These are phyloP conservation scores for Fusarium irregulare DNA, from an alignment of 2,329 filamentous ascomycete species.

Conservation along the genomic window DNA sequence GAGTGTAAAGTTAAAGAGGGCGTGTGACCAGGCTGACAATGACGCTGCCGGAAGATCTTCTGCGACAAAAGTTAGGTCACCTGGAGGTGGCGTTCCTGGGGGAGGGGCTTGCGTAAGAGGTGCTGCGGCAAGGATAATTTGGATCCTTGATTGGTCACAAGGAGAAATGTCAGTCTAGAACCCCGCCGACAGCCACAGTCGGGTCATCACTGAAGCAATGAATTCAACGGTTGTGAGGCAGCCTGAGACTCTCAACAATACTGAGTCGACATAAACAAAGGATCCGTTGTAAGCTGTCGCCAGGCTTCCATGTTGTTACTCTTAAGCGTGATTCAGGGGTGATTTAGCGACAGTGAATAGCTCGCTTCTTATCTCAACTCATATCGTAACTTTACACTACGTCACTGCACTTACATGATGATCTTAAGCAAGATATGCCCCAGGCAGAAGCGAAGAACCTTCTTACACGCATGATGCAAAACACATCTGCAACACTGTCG, in stretches of 20 bases:
- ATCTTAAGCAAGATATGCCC: not conserved
- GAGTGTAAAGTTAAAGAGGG: not conserved
- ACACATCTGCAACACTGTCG: not conserved
- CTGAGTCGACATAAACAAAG: not conserved
- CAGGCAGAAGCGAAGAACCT: slow-evolving; percentile 12
- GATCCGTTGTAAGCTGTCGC: too few relatives aligned
- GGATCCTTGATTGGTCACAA: slow-evolving; percentile 16
- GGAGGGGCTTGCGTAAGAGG: slow-evolving; percentile 43
- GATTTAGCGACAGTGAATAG: not conserved
- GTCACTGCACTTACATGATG: slow-evolving; percentile 18
- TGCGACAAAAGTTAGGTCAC: slow-evolving; percentile 30
- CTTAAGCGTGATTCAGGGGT: not conserved
- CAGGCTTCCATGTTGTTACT: not conserved
- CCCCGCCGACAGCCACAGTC: slow-evolving; percentile 29
- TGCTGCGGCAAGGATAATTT: not conserved
- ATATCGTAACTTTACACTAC: slow-evolving; percentile 2
- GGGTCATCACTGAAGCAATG: slow-evolving; percentile 25
- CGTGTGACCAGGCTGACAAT: slow-evolving; percentile 35
- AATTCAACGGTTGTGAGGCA: slow-evolving; percentile 27
- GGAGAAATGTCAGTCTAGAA: slow-evolving; percentile 13
- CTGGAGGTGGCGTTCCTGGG: slow-evolving; percentile 35
- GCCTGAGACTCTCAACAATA: not conserved
- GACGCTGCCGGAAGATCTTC: slow-evolving; percentile 32
- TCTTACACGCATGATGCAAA: slow-evolving; percentile 5
- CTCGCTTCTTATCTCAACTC: not conserved